phyloP scores from a whole-genome alignment of 2,329 filamentous ascomycete genomes.

The Diaporthe aspalathi region DNA sequence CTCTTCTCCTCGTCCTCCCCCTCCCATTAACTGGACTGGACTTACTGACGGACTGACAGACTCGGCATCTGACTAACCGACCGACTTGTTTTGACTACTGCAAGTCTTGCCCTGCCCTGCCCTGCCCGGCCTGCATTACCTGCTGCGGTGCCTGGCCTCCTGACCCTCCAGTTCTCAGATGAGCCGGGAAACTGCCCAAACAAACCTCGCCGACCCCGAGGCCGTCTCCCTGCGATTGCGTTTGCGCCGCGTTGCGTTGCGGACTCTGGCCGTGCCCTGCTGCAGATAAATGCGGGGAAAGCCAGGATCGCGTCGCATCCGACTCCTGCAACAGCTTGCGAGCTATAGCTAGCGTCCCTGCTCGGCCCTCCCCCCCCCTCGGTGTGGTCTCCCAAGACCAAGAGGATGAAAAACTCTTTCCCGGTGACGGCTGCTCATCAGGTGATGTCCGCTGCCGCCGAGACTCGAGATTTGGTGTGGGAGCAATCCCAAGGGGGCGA shows the following conservation, averaged over 20 bases:
- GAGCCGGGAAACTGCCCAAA: constrained; percentile 1
- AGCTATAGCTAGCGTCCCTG: constrained; percentile 21
- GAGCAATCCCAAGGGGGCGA: background rate
- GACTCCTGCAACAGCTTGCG: constrained; percentile 25
- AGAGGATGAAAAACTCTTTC: background rate
- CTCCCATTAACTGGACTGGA: too few relatives aligned
- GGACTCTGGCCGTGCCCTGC: constrained; percentile 35
- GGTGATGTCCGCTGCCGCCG: constrained; percentile 21
- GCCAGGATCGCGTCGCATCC: constrained; percentile 26
- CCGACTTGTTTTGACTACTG: too few relatives aligned
- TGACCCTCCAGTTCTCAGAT: constrained; percentile 3
- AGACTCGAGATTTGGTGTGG: constrained; percentile 20
- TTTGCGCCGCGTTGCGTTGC: constrained; percentile 18
- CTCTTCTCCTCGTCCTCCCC: too few relatives aligned
- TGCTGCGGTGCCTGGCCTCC: background rate
- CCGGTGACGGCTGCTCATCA: constrained; percentile 8
- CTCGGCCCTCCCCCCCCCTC: constrained; percentile 6
- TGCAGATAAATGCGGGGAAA: constrained; percentile 40
- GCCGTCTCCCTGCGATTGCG: constrained; percentile 13
- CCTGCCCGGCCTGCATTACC: background rate
- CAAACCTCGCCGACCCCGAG: constrained; percentile 14
- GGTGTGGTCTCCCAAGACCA: constrained; percentile 16
- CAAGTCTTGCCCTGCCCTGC: constrained; percentile 3
- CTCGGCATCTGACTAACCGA: too few relatives aligned
- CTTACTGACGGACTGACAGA: background rate